Percentiles rank a stretch among this genome's conserved stretches.
Conservation (phyloP, 2,329 filamentous ascomycete species). For the Colletotrichum sp. region DNA sequence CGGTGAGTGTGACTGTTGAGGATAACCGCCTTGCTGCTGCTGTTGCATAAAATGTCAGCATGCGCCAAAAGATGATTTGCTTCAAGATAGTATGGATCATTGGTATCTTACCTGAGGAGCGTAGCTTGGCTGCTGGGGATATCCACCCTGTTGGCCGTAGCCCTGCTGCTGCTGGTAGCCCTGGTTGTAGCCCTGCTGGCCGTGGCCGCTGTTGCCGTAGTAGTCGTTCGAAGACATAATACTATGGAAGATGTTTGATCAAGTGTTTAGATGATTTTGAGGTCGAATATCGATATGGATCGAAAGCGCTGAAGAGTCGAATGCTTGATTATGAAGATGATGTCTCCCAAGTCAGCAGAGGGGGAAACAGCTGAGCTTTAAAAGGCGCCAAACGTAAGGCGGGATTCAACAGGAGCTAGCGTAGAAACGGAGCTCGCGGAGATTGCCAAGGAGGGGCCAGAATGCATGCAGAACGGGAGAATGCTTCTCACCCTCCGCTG, state of each 20-base stretch:
- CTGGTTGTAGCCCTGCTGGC: constrained; percentile 24
- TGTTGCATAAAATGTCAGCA: background rate
- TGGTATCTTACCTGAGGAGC: constrained; percentile 29
- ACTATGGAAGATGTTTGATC: background rate
- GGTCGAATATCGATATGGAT: background rate
- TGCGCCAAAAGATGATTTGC: background rate
- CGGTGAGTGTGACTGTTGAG: constrained; percentile 22
- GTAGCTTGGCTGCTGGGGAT: constrained; percentile 26
- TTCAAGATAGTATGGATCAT: background rate
- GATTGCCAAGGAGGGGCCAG: constrained; percentile 8
- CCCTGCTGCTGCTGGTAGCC: constrained; percentile 17
- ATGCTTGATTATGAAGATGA: background rate
- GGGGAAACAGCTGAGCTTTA: background rate
- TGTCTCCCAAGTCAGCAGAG: background rate
- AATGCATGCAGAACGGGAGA: background rate
- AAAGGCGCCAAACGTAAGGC: background rate
- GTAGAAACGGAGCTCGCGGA: constrained; percentile 7
- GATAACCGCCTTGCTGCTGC: constrained; percentile 20
- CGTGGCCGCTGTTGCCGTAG: constrained; percentile 33
- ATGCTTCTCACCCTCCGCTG: background rate
- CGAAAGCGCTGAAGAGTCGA: background rate
- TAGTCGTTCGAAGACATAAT: constrained; percentile 43
- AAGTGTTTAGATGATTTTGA: background rate
- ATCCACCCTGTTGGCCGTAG: constrained; percentile 26
- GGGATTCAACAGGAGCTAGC: background rate